Conservation (phyloP, 2,329 filamentous ascomycete species). For the Chrysoporthe puriensis region DNA sequence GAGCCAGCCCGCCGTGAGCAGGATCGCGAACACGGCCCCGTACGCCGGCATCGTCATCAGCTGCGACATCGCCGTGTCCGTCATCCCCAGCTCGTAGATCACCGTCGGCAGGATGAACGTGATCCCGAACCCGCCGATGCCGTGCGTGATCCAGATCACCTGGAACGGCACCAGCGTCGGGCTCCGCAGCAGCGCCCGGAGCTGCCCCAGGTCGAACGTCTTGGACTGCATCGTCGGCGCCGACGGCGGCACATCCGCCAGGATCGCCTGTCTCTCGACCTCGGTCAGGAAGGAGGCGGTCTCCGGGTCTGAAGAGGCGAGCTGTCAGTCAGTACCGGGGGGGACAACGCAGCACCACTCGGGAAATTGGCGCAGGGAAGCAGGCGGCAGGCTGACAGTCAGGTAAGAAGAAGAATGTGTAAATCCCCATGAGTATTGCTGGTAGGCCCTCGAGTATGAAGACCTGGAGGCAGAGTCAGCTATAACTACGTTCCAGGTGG, state of each 20-base stretch:
- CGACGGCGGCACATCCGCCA: constrained; percentile 32
- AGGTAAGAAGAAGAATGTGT: constrained; percentile 34
- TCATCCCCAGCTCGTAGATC: constrained; percentile 37
- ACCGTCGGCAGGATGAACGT: constrained; percentile 36
- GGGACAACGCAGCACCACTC: background rate
- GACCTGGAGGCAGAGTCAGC: constrained; percentile 30
- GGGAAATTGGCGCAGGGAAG: background rate
- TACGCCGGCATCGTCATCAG: constrained; percentile 35
- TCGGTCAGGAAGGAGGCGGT: constrained; percentile 33
- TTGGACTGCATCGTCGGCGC: constrained; percentile 33
- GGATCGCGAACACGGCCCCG: constrained; percentile 33
- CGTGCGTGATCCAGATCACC: constrained; percentile 36
- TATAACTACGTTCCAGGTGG: too few species aligned
- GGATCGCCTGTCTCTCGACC: constrained; percentile 29
- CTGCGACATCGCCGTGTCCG: constrained; percentile 35
- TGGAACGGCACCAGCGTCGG: constrained; percentile 34
- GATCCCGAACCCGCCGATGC: constrained; percentile 37
- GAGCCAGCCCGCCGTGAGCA: constrained; percentile 32
- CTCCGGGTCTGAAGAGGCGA: constrained; percentile 31
- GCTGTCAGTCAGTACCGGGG: background rate
- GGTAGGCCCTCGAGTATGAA: constrained; percentile 37
- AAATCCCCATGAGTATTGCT: constrained; percentile 33
- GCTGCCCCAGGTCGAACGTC: constrained; percentile 31
- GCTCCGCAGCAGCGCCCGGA: constrained; percentile 31
- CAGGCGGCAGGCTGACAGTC: constrained; percentile 29